Evolutionary conservation across 2,329 filamentous ascomycete genomes (phyloP).

Genomic region (Fusarium caatingaense): DNA sequence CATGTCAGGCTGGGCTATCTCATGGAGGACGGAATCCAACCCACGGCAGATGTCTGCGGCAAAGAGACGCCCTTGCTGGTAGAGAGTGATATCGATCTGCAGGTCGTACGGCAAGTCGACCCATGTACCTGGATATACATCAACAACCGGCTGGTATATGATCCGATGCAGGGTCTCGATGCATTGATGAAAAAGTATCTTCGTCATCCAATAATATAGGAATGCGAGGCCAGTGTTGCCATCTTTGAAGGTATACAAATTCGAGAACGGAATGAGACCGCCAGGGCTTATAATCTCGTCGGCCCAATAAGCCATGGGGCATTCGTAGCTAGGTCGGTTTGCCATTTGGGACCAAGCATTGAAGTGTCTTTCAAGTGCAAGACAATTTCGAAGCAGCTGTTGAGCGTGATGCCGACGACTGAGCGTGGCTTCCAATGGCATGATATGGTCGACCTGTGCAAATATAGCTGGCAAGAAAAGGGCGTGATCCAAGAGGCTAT

Average conservation of each 20-base stretch:
- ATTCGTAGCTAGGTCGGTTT: constrained; percentile 43
- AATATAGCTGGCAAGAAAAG: constrained; percentile 61
- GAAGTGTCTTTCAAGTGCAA: constrained; percentile 61
- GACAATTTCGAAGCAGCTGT: constrained; percentile 60
- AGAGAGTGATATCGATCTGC: constrained; percentile 56
- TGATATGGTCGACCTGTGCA: constrained; percentile 57
- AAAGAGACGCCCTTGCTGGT: constrained; percentile 58
- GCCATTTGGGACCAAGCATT: constrained; percentile 59
- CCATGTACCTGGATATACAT: constrained; percentile 55
- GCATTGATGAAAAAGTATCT: constrained; percentile 62
- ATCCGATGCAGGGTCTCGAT: constrained; percentile 59
- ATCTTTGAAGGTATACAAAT: constrained; percentile 59
- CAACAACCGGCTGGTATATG: constrained; percentile 58
- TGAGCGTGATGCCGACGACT: constrained; percentile 59
- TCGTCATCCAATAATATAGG: constrained; percentile 65
- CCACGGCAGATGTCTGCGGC: constrained; percentile 63
- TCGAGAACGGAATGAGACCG: constrained; percentile 57
- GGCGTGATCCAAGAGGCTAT: constrained; percentile 64
- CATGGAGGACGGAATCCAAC: constrained; percentile 59
- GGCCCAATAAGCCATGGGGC: constrained; percentile 56
- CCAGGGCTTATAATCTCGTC: constrained; percentile 47
- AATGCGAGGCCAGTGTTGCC: constrained; percentile 59
- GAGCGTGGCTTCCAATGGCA: constrained; percentile 53
- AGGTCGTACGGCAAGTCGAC: constrained; percentile 53
- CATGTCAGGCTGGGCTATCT: constrained; percentile 60